These are phyloP conservation scores for Trametes gibbosa DNA, from an alignment of 768 basidiomycete species.

Conservation along the genomic window DNA sequence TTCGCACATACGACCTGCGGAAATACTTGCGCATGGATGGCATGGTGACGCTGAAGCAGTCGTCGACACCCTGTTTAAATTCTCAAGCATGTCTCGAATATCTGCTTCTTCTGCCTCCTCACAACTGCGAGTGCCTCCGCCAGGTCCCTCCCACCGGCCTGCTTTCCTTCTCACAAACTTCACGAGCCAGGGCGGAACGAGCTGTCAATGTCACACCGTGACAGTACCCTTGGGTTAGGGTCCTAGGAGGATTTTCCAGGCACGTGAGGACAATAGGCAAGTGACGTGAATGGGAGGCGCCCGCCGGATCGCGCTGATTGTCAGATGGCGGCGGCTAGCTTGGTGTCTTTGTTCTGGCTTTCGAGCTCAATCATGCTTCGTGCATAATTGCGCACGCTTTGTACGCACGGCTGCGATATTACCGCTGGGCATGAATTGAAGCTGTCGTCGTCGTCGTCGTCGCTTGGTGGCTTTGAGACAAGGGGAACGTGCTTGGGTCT, in stretches of 20 bases:
- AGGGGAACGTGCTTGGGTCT: not conserved
- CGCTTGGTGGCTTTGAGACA: not conserved
- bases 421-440: too few relatives aligned
- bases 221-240: constrained; percentile 7
- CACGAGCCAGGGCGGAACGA: not conserved
- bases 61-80: not conserved
- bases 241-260: not conserved
- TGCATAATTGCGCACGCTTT: not conserved
- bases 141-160: too few relatives aligned
- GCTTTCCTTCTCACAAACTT: constrained; percentile 6
- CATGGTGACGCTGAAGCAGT: not conserved
- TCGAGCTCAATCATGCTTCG: not conserved
- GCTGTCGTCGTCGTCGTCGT: too few relatives aligned
- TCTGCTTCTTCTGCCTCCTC: not conserved
- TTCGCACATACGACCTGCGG: not conserved
- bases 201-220: constrained; percentile 12
- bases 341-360: not conserved
- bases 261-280: constrained; percentile 18
- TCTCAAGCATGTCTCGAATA: not conserved
- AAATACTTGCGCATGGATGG: not conserved
- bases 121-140: too few relatives aligned
- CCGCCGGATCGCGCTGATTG: not conserved
- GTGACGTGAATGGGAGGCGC: not conserved
- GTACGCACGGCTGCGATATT: constrained; percentile 2
- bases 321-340: not conserved